Evolutionary conservation across 2,329 filamentous ascomycete genomes (phyloP), one percentile per base, ranked within the genome.

Genomic region (Phialophora expanda): DNA sequence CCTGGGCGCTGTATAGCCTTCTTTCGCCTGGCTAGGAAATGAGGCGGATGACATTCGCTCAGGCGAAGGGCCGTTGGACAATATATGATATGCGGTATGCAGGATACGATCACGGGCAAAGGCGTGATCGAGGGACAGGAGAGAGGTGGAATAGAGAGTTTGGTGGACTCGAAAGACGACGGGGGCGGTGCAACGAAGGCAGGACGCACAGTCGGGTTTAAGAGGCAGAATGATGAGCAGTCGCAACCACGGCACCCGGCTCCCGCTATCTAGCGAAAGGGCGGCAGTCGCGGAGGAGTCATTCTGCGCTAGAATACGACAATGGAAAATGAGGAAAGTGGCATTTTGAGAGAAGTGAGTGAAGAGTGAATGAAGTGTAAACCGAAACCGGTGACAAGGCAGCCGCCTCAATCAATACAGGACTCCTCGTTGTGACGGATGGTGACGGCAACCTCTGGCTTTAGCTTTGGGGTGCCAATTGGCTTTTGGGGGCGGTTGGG

Each of bases 381-480:
- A 51, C 4, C 48, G 9, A 55, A 55, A 55, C 53, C 53, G 53
- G 53, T 55, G 53, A 51, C 48, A 22, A 51, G 48, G 48, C 28
- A 55, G 12, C 38, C 38, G 38, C 17, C 5, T 44, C 38, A 8
- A 44, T 44, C 38, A 44, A 44, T 44, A 44, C 38, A 8, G 2
- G 38, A 51, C 48, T 7, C 24, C 24, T 24, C 24, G 24, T 24
- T 2, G 17, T 22, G 20, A 51, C 48, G 48, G 14, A 51, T 26
- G 24, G 38, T 51, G 48, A 51, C 48, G 48, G 48, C 48, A 26
- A 51, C 22, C 24, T 44, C 7, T 44, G 4, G 38, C 38, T 44
- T 44, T 44, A 17, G 38, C 38, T 41, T 7, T 14, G 34, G 34
- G 5, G 5, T 41, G 34, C 1, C 38, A 26, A 26, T 51, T 11